Evolutionary conservation across 352 stramenopile species (phyloP).

Genomic region (Pythium volutum): DNA sequence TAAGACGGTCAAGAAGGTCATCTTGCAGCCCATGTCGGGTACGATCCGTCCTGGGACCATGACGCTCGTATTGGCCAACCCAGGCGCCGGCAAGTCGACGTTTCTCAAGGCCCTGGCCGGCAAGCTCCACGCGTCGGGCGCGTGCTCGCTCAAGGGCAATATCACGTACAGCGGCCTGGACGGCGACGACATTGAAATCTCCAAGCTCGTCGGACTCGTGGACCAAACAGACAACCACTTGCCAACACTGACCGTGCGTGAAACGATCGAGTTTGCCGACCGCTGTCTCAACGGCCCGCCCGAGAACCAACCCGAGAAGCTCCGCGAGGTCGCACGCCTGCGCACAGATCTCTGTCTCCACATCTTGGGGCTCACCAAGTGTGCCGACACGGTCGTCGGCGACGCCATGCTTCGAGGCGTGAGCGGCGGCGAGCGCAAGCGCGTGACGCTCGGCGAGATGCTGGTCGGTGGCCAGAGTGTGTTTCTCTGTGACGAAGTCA

Average conservation of each 20-base stretch:
- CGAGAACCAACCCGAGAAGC: slow-evolving; percentile 57
- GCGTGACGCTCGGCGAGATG: slow-evolving; percentile 84
- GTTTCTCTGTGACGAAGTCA: slow-evolving; percentile 88
- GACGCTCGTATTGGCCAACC: slow-evolving; percentile 63
- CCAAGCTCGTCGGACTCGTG: slow-evolving; percentile 60
- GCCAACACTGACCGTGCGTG: slow-evolving; percentile 87
- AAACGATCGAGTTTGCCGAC: slow-evolving; percentile 94
- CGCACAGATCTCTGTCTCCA: slow-evolving; percentile 48
- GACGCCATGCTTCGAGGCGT: slow-evolving; percentile 50
- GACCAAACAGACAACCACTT: slow-evolving; percentile 84
- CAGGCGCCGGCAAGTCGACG: slow-evolving; percentile 60
- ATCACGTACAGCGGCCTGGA: slow-evolving; percentile 47
- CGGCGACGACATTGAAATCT: slow-evolving; percentile 46
- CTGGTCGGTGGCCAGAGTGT: slow-evolving; percentile 61
- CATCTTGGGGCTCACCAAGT: slow-evolving; percentile 53
- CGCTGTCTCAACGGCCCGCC: slow-evolving; percentile 69
- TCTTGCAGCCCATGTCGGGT: slow-evolving; percentile 65
- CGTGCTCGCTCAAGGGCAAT: slow-evolving; percentile 33
- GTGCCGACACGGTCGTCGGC: slow-evolving; percentile 73
- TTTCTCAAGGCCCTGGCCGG: slow-evolving; percentile 58
- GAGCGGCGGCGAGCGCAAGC: slow-evolving; percentile 62
- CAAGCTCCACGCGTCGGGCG: slow-evolving; percentile 40
- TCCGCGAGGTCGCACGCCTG: slow-evolving; percentile 48
- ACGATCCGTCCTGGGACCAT: slow-evolving; percentile 59
- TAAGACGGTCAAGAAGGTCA: slow-evolving; percentile 31